These are phyloP conservation scores for Mortierella sp. DNA, from an alignment of 371 early-diverging fungal species.

Conservation along the genomic window DNA sequence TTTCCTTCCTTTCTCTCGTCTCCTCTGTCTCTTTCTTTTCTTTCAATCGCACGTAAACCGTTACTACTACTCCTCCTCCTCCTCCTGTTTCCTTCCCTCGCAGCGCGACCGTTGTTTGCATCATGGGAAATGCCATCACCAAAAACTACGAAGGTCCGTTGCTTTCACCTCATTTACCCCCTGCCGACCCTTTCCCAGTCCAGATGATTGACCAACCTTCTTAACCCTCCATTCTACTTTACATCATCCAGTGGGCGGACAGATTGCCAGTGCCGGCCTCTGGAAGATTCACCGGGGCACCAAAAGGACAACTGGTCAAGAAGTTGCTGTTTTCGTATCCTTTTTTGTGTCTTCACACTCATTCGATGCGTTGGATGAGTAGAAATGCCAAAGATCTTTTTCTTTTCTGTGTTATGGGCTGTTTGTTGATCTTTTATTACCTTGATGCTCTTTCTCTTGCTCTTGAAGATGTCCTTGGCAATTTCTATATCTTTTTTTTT, in stretches of 20 bases:
- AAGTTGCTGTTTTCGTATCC: conserved; percentile 74
- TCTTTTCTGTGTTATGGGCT: conserved; percentile 1
- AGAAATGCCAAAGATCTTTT: not conserved
- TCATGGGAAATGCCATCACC: conserved; percentile 59
- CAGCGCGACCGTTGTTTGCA: conserved; percentile 6
- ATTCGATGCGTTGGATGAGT: conserved; percentile 8
- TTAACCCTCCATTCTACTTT: not conserved
- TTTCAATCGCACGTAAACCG: not conserved
- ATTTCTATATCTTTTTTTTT: not conserved
- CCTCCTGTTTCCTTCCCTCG: not conserved
- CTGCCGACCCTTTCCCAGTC: not conserved
- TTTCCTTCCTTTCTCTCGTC: not conserved
- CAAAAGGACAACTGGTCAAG: conserved; percentile 70
- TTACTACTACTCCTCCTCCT: not conserved
- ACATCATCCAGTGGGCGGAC: conserved; percentile 49
- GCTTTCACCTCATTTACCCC: not conserved
- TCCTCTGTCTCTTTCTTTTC: not conserved
- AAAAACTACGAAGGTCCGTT: conserved; percentile 55
- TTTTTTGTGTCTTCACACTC: conserved; percentile 13
- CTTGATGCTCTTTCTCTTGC: conserved; percentile 1
- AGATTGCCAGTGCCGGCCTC: conserved; percentile 69
- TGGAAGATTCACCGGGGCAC: conserved; percentile 78
- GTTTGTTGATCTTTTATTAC: conserved; percentile 3
- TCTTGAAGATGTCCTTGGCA: not conserved
- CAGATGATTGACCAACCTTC: not conserved